These are phyloP conservation scores for Alnus rubra DNA, from an alignment of 306 rosid species.

Conservation along the genomic window DNA sequence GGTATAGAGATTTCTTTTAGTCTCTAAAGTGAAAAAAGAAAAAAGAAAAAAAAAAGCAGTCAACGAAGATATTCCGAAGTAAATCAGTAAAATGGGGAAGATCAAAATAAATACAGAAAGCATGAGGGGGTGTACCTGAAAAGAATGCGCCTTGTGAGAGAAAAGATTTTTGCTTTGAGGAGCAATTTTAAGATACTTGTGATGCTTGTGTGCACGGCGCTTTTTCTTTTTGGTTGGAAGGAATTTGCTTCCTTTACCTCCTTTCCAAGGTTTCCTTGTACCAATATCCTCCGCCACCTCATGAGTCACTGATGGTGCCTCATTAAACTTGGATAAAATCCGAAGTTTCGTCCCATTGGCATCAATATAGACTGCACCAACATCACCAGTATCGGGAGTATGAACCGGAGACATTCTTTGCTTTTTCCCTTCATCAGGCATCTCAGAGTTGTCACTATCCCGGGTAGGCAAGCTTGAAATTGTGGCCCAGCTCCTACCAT, in stretches of 20 bases:
- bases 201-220: constrained; percentile 31
- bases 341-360: constrained; percentile 55
- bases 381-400: constrained; percentile 38
- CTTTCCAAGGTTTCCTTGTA: constrained; percentile 41
- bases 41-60: not conserved
- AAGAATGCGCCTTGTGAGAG: constrained; percentile 35
- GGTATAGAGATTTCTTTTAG: constrained; percentile 9
- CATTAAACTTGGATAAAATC: constrained; percentile 50
- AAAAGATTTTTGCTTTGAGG: constrained; percentile 34
- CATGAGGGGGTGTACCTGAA: constrained; percentile 41
- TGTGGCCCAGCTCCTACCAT: constrained; percentile 56
- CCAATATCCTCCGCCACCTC: constrained; percentile 34
- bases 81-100: constrained; percentile 1
- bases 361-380: constrained; percentile 54
- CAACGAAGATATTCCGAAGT: not conserved
- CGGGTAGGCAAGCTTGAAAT: constrained; percentile 37
- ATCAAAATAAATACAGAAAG: not conserved
- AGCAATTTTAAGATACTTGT: constrained; percentile 41
- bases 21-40: not conserved
- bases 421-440: constrained; percentile 37
- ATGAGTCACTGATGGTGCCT: constrained; percentile 27
- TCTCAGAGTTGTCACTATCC: constrained; percentile 35
- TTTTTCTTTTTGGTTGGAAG: constrained; percentile 47
- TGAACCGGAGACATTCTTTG: constrained; percentile 27
- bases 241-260: constrained; percentile 38